Base-by-base conservation (phyloP, 495 filamentous ascomycete genomes). In the Tuber borchii region DNA sequence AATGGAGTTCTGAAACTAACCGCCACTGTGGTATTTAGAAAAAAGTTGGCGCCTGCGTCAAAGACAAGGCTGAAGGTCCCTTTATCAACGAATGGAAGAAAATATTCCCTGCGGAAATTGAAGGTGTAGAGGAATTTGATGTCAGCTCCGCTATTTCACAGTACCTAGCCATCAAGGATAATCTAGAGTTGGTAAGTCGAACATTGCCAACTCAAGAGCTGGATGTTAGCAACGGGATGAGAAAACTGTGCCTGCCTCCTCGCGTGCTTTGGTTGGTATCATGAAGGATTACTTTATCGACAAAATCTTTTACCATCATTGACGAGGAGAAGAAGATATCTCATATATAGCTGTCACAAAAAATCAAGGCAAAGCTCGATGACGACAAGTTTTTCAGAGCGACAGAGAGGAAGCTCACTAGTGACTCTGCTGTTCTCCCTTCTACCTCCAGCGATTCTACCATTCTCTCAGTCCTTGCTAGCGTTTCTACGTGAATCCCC, bases 21-120 rank as follows among this genome's bases (percentile, higher is more conserved):
- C 34, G 34, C 5, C 45, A 61, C n/a, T 26, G 46, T 40, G 31
- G n/a, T 65, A 37, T 45, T 68, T 79, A 95, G 91, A 94, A 93
- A 83, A 97, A 96, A 85, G 89, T 98, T 48, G 95, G 96, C 48
- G 86, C 93, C 20, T 84, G 97, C 44, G 86, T 90, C 46, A 97
- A 97, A 83, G 94, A 97, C 78, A 88, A 85, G 44, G 90, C 94
- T 1, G 89, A 88, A 40, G 96, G 96, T 2, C 93, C 94, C 8
- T 97, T 99, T 83, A 90, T 93, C 80, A 95, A 97, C 78, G 95
- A 97, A 81, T 99, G 95, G 95, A 95, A 93, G 85, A 92, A 92
- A 79, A 85, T 89, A 7, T 94, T 91, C 80, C 87, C 85, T 31
- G 90, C 92, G 6, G 88, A 92, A 76, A 90, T 90, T 51, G 91